A percentile compares a stretch with the other conserved stretches of the same genome.
These are phyloP conservation scores for Phytophthora brassicae DNA, from an alignment of 352 stramenopile species.

Conservation along the genomic window DNA sequence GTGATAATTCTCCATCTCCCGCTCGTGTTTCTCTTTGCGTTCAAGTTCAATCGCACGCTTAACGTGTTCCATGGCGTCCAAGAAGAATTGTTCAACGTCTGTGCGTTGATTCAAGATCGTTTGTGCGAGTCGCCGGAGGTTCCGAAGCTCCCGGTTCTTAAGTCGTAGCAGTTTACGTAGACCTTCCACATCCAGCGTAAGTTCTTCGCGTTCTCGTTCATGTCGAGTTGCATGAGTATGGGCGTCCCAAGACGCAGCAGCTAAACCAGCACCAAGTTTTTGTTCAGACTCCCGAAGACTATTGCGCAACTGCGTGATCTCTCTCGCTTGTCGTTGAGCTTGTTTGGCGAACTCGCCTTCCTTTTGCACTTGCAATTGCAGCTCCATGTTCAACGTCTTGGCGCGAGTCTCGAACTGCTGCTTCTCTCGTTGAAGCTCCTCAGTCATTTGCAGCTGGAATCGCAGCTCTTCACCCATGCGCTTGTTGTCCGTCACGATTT, in stretches of 20 bases:
- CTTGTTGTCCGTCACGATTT: slow-evolving; percentile 92
- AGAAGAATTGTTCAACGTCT: slow-evolving; percentile 91
- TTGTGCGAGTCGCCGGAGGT: slow-evolving; percentile 86
- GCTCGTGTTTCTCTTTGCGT: slow-evolving; percentile 45
- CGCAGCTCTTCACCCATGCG: slow-evolving; percentile 92
- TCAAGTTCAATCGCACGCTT: slow-evolving; percentile 73
- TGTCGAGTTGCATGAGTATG: slow-evolving; percentile 45
- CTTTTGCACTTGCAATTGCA: slow-evolving; percentile 81
- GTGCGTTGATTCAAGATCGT: slow-evolving; percentile 91
- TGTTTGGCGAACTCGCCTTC: slow-evolving; percentile 88
- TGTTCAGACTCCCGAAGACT: slow-evolving; percentile 80
- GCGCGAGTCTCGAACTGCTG: slow-evolving; percentile 57
- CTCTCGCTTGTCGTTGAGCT: slow-evolving; percentile 69
- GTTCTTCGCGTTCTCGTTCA: slow-evolving; percentile 77
- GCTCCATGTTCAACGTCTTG: slow-evolving; percentile 67
- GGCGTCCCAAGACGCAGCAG: slow-evolving; percentile 72
- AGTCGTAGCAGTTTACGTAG: slow-evolving; percentile 85
- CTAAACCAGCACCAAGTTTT: slow-evolving; percentile 64
- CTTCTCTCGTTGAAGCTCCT: slow-evolving; percentile 88
- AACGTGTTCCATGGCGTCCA: slow-evolving; percentile 90
- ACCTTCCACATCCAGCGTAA: slow-evolving; percentile 83
- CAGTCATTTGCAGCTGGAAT: slow-evolving; percentile 91
- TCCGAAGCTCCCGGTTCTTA: slow-evolving; percentile 94
- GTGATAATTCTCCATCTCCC: slow-evolving; percentile 59
- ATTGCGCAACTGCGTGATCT: slow-evolving; percentile 71